These are phyloP conservation scores for Dendrocalamus sinicus DNA, from an alignment of 176 grass and related monocot species.

Conservation along the genomic window DNA sequence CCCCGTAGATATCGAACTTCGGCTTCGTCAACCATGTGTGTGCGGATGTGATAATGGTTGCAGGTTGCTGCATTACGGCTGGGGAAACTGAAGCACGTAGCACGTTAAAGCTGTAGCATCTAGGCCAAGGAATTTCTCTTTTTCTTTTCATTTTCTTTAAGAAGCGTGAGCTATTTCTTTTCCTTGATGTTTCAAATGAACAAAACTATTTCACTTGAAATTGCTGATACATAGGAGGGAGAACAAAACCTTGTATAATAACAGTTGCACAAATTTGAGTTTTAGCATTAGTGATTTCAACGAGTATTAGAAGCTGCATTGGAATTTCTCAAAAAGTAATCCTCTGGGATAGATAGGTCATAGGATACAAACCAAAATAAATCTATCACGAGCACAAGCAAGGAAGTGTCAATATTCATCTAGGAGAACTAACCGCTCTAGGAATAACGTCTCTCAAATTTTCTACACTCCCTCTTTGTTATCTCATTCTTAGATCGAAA, in stretches of 20 bases:
- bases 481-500: too few species aligned
- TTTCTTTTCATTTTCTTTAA: background rate
- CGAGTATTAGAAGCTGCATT: background rate
- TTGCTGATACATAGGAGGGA: too few species aligned
- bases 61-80: background rate
- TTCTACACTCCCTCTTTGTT: background rate
- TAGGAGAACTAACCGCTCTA: background rate
- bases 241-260: background rate
- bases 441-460: background rate
- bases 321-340: background rate
- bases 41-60: background rate
- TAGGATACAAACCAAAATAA: background rate
- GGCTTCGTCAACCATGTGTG: background rate
- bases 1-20: background rate
- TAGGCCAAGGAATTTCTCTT: background rate
- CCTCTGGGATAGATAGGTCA: background rate
- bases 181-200: background rate
- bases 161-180: background rate
- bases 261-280: background rate
- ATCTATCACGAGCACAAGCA: background rate
- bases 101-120: background rate
- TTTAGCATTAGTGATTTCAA: background rate
- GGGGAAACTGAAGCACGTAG: background rate
- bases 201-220: background rate
- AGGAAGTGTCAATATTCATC: background rate